phyloP scores from a whole-genome alignment of 2,329 filamentous ascomycete genomes.

The Penicillium aurantiogriseum region DNA sequence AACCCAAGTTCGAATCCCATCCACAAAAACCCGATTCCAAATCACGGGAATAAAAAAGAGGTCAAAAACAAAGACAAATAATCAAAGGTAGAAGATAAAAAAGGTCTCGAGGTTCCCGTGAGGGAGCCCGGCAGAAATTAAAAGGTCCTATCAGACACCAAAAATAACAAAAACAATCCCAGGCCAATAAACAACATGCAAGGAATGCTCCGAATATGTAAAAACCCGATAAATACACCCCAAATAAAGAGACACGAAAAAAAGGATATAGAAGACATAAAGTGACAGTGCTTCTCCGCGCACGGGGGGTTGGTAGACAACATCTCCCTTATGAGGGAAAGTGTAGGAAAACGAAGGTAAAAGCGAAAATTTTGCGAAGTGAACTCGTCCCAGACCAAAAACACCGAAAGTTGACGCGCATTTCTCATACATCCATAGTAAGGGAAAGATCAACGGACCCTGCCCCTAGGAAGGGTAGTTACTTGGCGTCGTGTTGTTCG shows the following conservation, averaged over 20 bases:
- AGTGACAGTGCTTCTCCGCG: slow-evolving; percentile 20
- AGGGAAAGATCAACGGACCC: slow-evolving; percentile 20
- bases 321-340: slow-evolving; percentile 2
- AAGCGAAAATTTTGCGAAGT: slow-evolving; percentile 16
- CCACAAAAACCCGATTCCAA: slow-evolving; percentile 16
- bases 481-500: slow-evolving; percentile 42
- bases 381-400: slow-evolving; percentile 22
- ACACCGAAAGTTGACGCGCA: slow-evolving; percentile 21
- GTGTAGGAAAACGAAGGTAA: slow-evolving; percentile 4
- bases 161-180: slow-evolving; percentile 19
- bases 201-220: slow-evolving; percentile 28
- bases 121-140: slow-evolving; percentile 21
- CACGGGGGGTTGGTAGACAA: slow-evolving; percentile 15
- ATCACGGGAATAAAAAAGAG: slow-evolving; percentile 5
- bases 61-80: slow-evolving; percentile 10
- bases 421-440: slow-evolving; percentile 26
- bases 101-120: slow-evolving; percentile 8
- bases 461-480: slow-evolving; percentile 34
- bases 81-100: slow-evolving; percentile 13
- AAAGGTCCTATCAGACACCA: slow-evolving; percentile 25
- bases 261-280: slow-evolving; percentile 21
- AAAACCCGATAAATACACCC: slow-evolving; percentile 20
- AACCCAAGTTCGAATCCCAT: slow-evolving; percentile 24
- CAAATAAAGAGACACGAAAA: slow-evolving; percentile 24
- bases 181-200: slow-evolving; percentile 28